Evolutionary conservation across 176 grass and related monocot species (phyloP), one percentile per base, ranked within the genome.

Genomic region (Oryza punctata): DNA sequence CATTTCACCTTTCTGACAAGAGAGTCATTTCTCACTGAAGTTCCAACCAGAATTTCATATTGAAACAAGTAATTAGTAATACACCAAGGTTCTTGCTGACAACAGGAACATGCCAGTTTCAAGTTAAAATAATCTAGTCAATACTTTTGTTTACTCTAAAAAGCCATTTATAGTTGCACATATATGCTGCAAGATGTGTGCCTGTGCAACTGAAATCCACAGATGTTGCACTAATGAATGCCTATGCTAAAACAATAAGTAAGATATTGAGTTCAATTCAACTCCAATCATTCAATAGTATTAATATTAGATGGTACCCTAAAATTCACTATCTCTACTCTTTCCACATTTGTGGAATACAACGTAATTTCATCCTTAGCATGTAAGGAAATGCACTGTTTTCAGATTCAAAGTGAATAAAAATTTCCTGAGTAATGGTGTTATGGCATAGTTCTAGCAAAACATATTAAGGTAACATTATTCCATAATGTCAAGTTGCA

Each of bases 401-500:
- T 65, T 76, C 24, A 81, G 28, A 11, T 73, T 50, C 40, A 6
- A 8, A 52, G 4, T 45, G 12, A 35, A 71, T n/a, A 52, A 11
- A 69, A 41, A 71, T 44, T 40, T 72, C 44, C 77, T 2, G 30
- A 16, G 6, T 2, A 21, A 4, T 35, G 2, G 14, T 16, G 28
- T 18, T 65, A 16, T 50, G 44, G 2, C 52, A 69, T 49, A 50
- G 10, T 70, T 70, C 50, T 38, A 77, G 5, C 8, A 70, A 66
- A 41, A 23, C 12, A 18, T 35, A 33, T 18, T 0, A 6, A 73
- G 45, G 1, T 19, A 79, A 33, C 54, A 10, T 70, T 14, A 19
- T 75, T 85, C 19, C 41, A 57, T 15, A 73, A 70, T 26, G 25
- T 69, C 50, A 81, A 30, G 18, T 81, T 89, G 28, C 38, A 50